These are phyloP conservation scores for Fusarium chlamydosporum DNA, from an alignment of 2,329 filamentous ascomycete genomes.

Conservation along the genomic window DNA sequence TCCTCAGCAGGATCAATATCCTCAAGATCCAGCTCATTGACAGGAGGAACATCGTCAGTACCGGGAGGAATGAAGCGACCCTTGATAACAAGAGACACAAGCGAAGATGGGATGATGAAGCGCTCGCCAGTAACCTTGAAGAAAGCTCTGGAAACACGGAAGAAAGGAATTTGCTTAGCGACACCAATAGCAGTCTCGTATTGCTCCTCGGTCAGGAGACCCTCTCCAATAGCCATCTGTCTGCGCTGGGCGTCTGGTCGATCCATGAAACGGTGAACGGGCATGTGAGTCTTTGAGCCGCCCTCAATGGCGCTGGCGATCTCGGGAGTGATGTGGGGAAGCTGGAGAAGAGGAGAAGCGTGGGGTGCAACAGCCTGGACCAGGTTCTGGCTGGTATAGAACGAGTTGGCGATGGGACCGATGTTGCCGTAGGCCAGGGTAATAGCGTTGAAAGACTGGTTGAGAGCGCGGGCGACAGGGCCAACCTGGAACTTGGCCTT, in stretches of 20 bases:
- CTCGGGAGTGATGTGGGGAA: constrained; percentile 84
- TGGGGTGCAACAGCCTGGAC: constrained; percentile 90
- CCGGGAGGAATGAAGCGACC: constrained; percentile 93
- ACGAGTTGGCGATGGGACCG: constrained; percentile 83
- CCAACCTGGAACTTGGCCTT: constrained; percentile 91
- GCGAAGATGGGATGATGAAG: constrained; percentile 89
- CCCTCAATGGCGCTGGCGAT: constrained; percentile 78
- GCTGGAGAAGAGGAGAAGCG: constrained; percentile 89
- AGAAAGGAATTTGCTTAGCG: constrained; percentile 84
- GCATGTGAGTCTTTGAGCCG: constrained; percentile 80
- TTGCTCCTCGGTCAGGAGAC: constrained; percentile 79
- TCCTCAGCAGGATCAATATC: constrained; percentile 94
- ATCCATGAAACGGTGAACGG: constrained; percentile 90
- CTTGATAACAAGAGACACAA: constrained; percentile 96
- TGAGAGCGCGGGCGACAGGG: constrained; percentile 86
- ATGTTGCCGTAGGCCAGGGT: constrained; percentile 89
- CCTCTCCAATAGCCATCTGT: constrained; percentile 76
- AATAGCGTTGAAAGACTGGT: constrained; percentile 88
- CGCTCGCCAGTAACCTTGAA: constrained; percentile 99
- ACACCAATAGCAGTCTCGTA: constrained; percentile 82
- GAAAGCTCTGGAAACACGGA: constrained; percentile 91
- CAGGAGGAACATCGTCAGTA: constrained; percentile 77
- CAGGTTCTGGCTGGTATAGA: constrained; percentile 85
- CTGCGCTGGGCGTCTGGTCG: constrained; percentile 81
- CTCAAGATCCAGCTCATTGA: constrained; percentile 85